Evolutionary conservation across 768 basidiomycete species (phyloP).

Genomic region (Sporobolomyces roseus): DNA sequence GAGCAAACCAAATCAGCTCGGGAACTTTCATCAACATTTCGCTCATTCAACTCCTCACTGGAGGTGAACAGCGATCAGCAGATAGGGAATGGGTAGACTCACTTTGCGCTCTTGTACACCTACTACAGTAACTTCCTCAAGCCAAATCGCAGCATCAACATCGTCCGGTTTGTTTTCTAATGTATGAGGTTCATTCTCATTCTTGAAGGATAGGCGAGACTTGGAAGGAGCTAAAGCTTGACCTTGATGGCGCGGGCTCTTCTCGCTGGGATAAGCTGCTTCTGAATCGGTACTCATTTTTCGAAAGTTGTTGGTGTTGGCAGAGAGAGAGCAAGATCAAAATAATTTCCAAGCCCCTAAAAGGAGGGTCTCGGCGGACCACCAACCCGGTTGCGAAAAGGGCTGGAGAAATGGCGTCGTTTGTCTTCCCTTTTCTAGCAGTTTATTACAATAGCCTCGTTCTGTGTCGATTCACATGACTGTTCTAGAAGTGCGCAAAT

Average conservation of each 20-base stretch:
- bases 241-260: not conserved
- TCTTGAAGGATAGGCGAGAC: not conserved
- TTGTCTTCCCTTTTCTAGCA: too few relatives aligned
- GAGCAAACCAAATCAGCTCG: constrained; percentile 6
- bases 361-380: too few relatives aligned
- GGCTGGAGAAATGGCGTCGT: too few relatives aligned
- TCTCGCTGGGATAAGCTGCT: constrained; percentile 1
- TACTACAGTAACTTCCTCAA: constrained; percentile 10
- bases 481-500: too few relatives aligned
- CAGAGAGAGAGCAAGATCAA: not conserved
- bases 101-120: constrained; percentile 37
- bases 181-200: constrained; percentile 7
- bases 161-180: constrained; percentile 16
- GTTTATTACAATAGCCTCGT: too few relatives aligned
- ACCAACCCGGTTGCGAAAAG: too few relatives aligned
- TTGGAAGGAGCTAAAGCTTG: constrained; percentile 10
- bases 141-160: constrained; percentile 4
- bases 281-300: constrained; percentile 3
- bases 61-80: too few relatives aligned
- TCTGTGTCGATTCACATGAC: too few relatives aligned
- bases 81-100: not conserved
- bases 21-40: too few relatives aligned
- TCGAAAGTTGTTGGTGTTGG: not conserved
- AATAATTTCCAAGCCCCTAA: too few relatives aligned
- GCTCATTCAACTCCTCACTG: too few relatives aligned